Evolutionary conservation across 805 yeast species (phyloP).

Genomic region (Dipodascus albidus): DNA sequence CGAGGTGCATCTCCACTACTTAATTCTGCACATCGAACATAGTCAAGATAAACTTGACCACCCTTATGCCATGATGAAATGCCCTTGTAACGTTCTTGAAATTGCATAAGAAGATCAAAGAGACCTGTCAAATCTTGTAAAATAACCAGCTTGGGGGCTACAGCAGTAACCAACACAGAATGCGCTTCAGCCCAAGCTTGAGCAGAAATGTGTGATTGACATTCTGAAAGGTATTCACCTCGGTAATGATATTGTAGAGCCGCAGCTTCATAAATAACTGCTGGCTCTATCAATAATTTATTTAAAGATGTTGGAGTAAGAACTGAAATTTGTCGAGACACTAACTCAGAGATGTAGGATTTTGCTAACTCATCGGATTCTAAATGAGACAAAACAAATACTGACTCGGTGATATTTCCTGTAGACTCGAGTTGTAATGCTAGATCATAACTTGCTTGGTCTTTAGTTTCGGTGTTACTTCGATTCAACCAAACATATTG

Average conservation of each 20-base stretch:
- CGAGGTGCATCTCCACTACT: neutral
- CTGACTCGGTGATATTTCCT: conserved; percentile 46
- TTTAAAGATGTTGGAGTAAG: conserved; percentile 20
- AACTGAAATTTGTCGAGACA: conserved; percentile 13
- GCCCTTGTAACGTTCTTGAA: conserved; percentile 14
- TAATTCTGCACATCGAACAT: conserved; percentile 8
- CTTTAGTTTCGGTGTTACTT: conserved; percentile 20
- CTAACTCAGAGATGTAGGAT: conserved; percentile 2
- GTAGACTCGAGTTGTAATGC: conserved; percentile 39
- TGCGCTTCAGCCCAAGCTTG: conserved; percentile 54
- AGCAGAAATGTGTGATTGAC: conserved; percentile 51
- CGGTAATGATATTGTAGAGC: conserved; percentile 42
- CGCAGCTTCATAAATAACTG: conserved; percentile 41
- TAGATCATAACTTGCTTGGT: conserved; percentile 30
- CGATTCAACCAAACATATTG: neutral
- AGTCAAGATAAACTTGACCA: conserved; percentile 28
- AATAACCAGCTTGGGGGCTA: conserved; percentile 66
- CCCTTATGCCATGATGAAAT: conserved; percentile 23
- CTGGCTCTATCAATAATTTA: conserved; percentile 36
- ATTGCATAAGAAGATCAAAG: conserved; percentile 14
- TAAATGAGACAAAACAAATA: conserved; percentile 53
- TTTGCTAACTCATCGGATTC: conserved; percentile 35
- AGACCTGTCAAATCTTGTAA: conserved; percentile 27
- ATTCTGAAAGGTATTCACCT: conserved; percentile 48
- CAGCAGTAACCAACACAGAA: conserved; percentile 35